These are phyloP conservation scores for Venturiaceae sp. DNA, from an alignment of 2,329 filamentous ascomycete genomes.

Conservation along the genomic window DNA sequence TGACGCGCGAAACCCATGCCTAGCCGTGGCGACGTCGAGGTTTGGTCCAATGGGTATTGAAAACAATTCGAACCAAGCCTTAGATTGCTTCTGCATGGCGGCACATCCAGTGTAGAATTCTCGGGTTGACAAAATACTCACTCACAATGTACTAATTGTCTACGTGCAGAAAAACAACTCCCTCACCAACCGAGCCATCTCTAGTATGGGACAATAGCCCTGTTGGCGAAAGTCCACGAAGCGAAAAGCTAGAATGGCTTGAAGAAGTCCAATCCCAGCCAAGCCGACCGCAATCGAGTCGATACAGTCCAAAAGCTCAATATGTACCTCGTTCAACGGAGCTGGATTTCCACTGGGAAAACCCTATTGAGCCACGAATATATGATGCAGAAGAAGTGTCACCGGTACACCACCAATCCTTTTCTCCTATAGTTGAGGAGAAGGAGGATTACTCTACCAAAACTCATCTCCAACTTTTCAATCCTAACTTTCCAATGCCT, in stretches of 20 bases:
- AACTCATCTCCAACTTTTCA: background rate
- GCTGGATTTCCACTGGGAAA: background rate
- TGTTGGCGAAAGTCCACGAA: background rate
- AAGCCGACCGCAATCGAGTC: background rate
- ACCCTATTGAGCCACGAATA: background rate
- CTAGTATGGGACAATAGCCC: constrained; percentile 1
- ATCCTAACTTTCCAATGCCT: background rate
- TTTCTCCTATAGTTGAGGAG: background rate
- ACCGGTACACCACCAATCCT: background rate
- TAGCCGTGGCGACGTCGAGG: background rate
- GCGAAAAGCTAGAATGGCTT: constrained; percentile 4
- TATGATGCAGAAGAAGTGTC: background rate
- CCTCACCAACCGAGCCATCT: background rate
- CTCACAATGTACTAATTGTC: background rate
- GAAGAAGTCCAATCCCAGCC: background rate
- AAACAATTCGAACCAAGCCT: background rate
- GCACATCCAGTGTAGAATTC: background rate
- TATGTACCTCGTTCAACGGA: background rate
- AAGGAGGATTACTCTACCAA: background rate
- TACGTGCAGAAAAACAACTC: background rate
- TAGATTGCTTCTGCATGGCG: background rate
- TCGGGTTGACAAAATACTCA: background rate
- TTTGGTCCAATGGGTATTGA: background rate
- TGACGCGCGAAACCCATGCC: constrained; percentile 1
- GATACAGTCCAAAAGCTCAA: background rate